Evolutionary conservation across 2,329 filamentous ascomycete species (phyloP), one percentile per base, ranked within the genome.

Genomic region (Aureobasidium musti): DNA sequence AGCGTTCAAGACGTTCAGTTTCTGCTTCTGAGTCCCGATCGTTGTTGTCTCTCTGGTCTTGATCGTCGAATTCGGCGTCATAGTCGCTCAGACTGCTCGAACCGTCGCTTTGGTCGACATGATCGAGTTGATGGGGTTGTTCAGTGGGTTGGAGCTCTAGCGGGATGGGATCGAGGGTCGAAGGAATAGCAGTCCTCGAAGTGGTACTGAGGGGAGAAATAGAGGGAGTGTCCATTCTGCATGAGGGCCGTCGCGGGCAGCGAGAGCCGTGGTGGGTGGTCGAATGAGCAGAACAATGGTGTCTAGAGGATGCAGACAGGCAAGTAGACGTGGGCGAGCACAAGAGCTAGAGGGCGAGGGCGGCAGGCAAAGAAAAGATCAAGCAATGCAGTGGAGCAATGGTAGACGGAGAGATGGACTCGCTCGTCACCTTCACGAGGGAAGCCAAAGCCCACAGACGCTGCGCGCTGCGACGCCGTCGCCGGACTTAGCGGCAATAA

Each of bases 41-140:
- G 43, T 66, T 66, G 23, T 66, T 63, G 49, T 68, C 69, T 53
- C 67, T 67, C 30, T 70, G 70, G 28, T 72, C 71, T 21, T 75
- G 74, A 43, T 84, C 89, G 69, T 90, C 87, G 61, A 91, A 89
- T 69, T 91, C 88, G 73, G 96, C 91, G 74, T 93, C 92, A 66
- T 96, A 91, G 73, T 97, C 94, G 80, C 92, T 97, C 72, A 98
- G 83, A 73, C 92, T 95, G 78, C 94, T 98, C 45, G 93, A 97
- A 63, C 90, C 83, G 76, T 77, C 73, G 64, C 75, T 73, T 56
- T 67, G 70, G 47, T 59, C 68, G 47, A 57, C 56, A 39, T 63
- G 13, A 28, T 56, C 26, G 10, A 57, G 26, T 5, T 28, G 54
- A 21, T 54, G 4, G 30, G 49, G 49, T 19, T 52, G 26, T 52